These are phyloP conservation scores for Amanita muscaria DNA, from an alignment of 768 basidiomycete species.

Conservation along the genomic window DNA sequence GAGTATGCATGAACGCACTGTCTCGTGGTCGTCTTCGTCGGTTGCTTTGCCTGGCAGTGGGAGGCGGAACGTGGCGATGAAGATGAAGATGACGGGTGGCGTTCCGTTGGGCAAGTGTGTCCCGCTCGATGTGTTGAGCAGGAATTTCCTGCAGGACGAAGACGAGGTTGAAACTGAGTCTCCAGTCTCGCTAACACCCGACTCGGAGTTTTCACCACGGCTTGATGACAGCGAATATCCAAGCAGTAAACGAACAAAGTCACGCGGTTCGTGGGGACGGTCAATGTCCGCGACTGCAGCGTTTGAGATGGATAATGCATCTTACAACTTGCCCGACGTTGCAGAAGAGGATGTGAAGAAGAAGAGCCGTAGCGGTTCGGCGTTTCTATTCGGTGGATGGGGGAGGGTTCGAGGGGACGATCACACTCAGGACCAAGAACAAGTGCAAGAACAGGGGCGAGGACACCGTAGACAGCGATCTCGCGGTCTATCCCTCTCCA, in stretches of 20 bases:
- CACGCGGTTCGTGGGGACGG: conserved; percentile 1
- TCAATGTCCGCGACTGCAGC: conserved; percentile 4
- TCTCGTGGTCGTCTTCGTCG: background rate
- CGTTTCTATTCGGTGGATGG: background rate
- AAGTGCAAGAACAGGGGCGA: background rate
- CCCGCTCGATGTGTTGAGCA: conserved; percentile 4
- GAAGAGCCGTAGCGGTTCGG: too few species aligned
- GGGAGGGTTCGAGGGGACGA: background rate
- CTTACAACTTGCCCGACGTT: too few species aligned
- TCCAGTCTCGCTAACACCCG: background rate
- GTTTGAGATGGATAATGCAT: background rate
- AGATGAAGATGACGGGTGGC: background rate
- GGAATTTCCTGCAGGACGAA: conserved; percentile 7
- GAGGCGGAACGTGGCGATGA: background rate
- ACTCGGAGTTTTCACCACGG: background rate
- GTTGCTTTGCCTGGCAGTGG: background rate
- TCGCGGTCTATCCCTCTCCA: background rate
- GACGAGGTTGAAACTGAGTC: background rate
- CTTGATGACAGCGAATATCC: background rate
- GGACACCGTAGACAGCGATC: background rate
- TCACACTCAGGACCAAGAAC: background rate
- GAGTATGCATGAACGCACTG: background rate
- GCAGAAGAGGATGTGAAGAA: background rate
- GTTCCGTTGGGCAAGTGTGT: conserved; percentile 4
- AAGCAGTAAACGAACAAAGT: too few species aligned